Percentiles rank a stretch among this genome's conserved stretches.
Conservation (phyloP, 495 filamentous ascomycete genomes). For the Penicillium herquei region DNA sequence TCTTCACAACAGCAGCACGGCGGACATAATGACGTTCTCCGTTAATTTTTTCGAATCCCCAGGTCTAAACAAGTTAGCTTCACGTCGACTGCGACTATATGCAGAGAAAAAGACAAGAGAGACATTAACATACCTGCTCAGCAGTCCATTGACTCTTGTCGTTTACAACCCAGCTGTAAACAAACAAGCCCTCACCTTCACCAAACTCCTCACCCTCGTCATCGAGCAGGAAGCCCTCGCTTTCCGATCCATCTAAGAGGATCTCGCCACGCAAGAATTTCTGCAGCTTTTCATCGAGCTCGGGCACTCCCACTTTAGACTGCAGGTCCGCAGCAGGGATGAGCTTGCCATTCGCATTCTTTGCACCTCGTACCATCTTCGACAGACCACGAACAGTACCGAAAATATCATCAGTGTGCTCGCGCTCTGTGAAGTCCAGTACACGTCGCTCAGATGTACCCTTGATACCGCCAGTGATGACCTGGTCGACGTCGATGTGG, state of each 20-base stretch:
- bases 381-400: conserved; percentile 64
- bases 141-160: conserved; percentile 46
- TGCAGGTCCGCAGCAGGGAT: conserved; percentile 33
- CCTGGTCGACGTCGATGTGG: conserved; percentile 82
- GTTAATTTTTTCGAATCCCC: conserved; percentile 61
- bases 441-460: conserved; percentile 70
- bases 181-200: conserved; percentile 37
- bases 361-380: conserved; percentile 47
- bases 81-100: not conserved
- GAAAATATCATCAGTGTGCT: conserved; percentile 79
- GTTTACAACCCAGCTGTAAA: conserved; percentile 50
- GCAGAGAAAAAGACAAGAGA: conserved; percentile 2
- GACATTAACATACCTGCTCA: conserved; percentile 41
- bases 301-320: conserved; percentile 32
- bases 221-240: conserved; percentile 41
- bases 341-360: conserved; percentile 34
- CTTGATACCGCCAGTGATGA: conserved; percentile 69
- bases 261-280: conserved; percentile 45
- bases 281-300: conserved; percentile 45
- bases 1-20: conserved; percentile 64
- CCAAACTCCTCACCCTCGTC: conserved; percentile 34
- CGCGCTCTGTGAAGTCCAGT: conserved; percentile 67
- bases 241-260: conserved; percentile 32
- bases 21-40: conserved; percentile 66
- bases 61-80: conserved; percentile 41